Evolutionary conservation across 768 basidiomycete genomes (phyloP).

Genomic region (Lentinus tigrinus): DNA sequence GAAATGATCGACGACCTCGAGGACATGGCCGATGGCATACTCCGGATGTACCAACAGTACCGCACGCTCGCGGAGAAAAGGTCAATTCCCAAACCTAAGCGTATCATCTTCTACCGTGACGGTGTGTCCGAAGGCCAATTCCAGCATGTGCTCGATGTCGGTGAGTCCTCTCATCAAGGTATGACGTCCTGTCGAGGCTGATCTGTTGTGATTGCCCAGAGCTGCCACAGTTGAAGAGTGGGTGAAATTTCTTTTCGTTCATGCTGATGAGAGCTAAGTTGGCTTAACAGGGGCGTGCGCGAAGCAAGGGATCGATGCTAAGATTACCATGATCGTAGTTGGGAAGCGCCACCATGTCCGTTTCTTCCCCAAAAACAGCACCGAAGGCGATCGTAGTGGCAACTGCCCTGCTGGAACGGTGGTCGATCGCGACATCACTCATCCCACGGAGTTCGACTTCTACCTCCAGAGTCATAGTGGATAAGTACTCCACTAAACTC

Average conservation of each 20-base stretch:
- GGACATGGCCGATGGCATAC: conserved; percentile 54
- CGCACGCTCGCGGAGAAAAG: conserved; percentile 53
- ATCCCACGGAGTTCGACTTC: conserved; percentile 75
- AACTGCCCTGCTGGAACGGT: conserved; percentile 81
- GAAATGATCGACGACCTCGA: conserved; percentile 78
- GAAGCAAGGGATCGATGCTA: conserved; percentile 55
- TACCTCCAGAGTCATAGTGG: conserved; percentile 79
- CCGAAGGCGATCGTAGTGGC: conserved; percentile 61
- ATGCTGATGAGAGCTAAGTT: conserved; percentile 3
- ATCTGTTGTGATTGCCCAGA: conserved; percentile 7
- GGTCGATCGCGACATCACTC: conserved; percentile 66
- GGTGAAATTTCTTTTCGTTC: background rate
- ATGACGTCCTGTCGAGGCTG: background rate
- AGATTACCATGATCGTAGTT: conserved; percentile 76
- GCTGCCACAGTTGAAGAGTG: conserved; percentile 18
- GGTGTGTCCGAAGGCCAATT: conserved; percentile 61
- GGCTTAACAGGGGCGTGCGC: conserved; percentile 55
- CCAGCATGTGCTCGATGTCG: conserved; percentile 46
- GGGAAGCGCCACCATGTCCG: conserved; percentile 75
- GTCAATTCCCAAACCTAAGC: conserved; percentile 48
- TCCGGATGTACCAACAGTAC: conserved; percentile 59
- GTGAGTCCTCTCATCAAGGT: conserved; percentile 34
- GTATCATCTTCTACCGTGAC: conserved; percentile 74
- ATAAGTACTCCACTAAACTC: conserved; percentile 7
- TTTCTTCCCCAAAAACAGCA: conserved; percentile 49